Base-by-base conservation (phyloP, 1,284 basidiomycete genomes). In the Leccinum pallidistipes region DNA sequence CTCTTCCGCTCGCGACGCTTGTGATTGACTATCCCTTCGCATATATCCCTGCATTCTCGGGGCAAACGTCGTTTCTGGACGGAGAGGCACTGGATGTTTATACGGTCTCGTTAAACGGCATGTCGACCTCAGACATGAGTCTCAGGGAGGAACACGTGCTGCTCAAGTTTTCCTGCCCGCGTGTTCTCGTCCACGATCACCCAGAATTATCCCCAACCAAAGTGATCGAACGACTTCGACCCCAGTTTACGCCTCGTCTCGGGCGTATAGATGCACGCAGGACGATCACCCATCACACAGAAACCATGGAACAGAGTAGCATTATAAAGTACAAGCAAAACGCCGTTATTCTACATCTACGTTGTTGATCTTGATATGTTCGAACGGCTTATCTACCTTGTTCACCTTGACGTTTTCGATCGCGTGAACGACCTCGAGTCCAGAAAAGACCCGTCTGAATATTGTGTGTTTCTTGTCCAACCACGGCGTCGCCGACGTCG, bases 381-480 rank as follows among this genome's bases (percentile, higher is more conserved):
- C 94, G 65, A 85, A 92, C 29, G 94, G 94, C 74, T 92, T 92
- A 72, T 97, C 93, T 57, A 82, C 77, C 78, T 95, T 94, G 78
- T 87, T 90, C 47, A 86, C 86, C 75, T 88, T 88, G 58, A 90
- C 81, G 57, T 84, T 85, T 77, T 97, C 95, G 69, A 97, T 91
- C 38, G 81, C 78, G 74, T 94, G 90, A n/a, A 97, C 87, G 47
- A 97, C 83, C 68, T 94, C 92, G 67, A 92, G 80, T 52, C 92
- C 92, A 45, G 87, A 86, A 38, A 90, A 83, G 21, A 93, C 90
- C 12, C 94, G 86, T 9, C 94, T 94, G 69, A 97, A 97, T 66
- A 96, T 94, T 1, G 93, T 95, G 74, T 98, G 95, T 72, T 99
- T 99, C 73, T 94, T 96, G 76, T 97, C 93, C 58, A 99, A 80